Evolutionary conservation across 768 basidiomycete species (phyloP).

Genomic region (Chalciporus chontae): DNA sequence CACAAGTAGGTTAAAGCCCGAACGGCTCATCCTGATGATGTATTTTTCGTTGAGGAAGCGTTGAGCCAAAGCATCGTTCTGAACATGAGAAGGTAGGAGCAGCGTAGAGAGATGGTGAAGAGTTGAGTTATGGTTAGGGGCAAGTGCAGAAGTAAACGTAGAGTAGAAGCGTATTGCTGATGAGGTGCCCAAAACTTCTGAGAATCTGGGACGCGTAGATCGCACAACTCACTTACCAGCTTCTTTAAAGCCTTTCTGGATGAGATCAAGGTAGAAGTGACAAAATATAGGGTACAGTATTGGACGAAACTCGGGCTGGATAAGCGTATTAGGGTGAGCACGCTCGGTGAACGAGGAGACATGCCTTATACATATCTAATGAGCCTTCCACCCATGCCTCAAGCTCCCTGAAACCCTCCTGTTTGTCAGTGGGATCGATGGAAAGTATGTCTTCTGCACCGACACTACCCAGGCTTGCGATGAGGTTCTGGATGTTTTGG

Average conservation of each 20-base stretch:
- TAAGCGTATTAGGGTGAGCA: conserved; percentile 13
- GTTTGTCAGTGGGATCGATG: conserved; percentile 79
- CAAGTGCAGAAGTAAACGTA: conserved; percentile 65
- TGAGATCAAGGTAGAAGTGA: conserved; percentile 94
- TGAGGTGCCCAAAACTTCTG: conserved; percentile 11
- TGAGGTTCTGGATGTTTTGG: conserved; percentile 68
- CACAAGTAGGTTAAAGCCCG: conserved; percentile 86
- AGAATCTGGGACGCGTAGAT: background rate
- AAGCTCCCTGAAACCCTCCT: conserved; percentile 80
- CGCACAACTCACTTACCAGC: conserved; percentile 56
- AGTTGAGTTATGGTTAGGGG: conserved; percentile 59
- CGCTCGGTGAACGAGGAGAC: conserved; percentile 18
- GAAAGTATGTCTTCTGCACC: conserved; percentile 82
- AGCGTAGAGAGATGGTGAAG: conserved; percentile 79
- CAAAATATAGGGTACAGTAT: conserved; percentile 95
- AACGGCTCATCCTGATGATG: conserved; percentile 82
- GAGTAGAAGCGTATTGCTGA: conserved; percentile 74
- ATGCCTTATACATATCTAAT: conserved; percentile 84
- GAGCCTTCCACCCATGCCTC: conserved; percentile 90
- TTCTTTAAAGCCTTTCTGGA: conserved; percentile 86
- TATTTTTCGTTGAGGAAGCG: conserved; percentile 91
- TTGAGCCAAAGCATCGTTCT: conserved; percentile 77
- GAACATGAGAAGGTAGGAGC: conserved; percentile 78
- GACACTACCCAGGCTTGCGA: conserved; percentile 72
- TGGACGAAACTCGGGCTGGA: conserved; percentile 82